Conservation (phyloP, 495 filamentous ascomycete species). For the Lophium mytilinum region DNA sequence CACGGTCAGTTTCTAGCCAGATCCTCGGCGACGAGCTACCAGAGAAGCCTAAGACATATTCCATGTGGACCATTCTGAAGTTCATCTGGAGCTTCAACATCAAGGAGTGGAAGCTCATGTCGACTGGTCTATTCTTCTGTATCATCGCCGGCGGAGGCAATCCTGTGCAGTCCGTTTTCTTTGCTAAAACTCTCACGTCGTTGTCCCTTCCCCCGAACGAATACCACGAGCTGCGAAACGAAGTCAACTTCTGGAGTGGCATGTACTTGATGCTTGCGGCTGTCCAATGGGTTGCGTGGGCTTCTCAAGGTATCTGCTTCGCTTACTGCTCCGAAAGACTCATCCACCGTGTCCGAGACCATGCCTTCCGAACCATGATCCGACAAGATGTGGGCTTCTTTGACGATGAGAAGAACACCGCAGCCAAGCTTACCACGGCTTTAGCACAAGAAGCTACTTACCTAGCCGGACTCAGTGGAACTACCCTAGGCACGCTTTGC, state of each 20-base stretch:
- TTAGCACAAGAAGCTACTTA: constrained; percentile 78
- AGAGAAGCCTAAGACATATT: constrained; percentile 49
- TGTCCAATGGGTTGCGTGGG: constrained; percentile 62
- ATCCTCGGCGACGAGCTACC: constrained; percentile 50
- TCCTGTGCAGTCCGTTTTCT: constrained; percentile 79
- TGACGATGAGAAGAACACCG: constrained; percentile 74
- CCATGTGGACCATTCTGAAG: constrained; percentile 73
- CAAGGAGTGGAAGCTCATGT: constrained; percentile 62
- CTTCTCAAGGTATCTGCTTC: constrained; percentile 62
- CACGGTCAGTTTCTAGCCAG: constrained; percentile 61
- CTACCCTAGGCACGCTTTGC: constrained; percentile 74
- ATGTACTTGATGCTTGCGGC: constrained; percentile 91
- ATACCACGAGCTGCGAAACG: constrained; percentile 49
- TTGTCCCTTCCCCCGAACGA: constrained; percentile 44
- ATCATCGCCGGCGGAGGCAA: constrained; percentile 78
- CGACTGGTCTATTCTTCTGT: constrained; percentile 67
- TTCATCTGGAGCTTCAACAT: constrained; percentile 79
- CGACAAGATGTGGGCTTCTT: constrained; percentile 87
- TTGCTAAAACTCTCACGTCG: constrained; percentile 72
- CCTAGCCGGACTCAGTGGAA: constrained; percentile 69
- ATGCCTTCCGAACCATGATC: constrained; percentile 74
- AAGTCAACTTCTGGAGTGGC: constrained; percentile 76
- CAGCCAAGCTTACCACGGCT: constrained; percentile 74
- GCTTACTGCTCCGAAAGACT: constrained; percentile 77
- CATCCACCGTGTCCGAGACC: constrained; percentile 69